A percentile compares a stretch with the other conserved stretches of the same genome.
These are phyloP conservation scores for Epichloe elymi DNA, from an alignment of 2,329 filamentous ascomycete species.

Conservation along the genomic window DNA sequence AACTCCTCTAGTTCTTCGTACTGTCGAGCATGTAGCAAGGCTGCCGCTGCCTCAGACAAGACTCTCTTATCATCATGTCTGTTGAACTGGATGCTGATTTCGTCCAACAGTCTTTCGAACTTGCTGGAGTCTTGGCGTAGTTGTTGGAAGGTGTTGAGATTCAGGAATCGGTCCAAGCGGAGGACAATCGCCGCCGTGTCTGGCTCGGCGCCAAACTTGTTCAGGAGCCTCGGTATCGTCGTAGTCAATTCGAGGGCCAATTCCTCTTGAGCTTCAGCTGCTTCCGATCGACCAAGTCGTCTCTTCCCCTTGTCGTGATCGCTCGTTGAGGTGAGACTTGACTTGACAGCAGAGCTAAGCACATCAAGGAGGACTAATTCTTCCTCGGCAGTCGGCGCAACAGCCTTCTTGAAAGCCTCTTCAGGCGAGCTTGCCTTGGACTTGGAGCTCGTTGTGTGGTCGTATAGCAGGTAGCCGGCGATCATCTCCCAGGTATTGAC, in stretches of 20 bases:
- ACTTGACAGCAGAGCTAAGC: constrained; percentile 68
- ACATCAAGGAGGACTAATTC: constrained; percentile 81
- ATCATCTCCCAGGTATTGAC: constrained; percentile 79
- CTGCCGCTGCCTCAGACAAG: constrained; percentile 67
- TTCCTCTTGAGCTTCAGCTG: constrained; percentile 61
- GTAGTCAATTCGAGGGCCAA: constrained; percentile 65
- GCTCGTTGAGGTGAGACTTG: constrained; percentile 51
- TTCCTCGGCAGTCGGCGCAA: constrained; percentile 62
- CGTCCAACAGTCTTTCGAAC: constrained; percentile 71
- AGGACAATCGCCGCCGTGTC: constrained; percentile 77
- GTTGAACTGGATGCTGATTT: constrained; percentile 87
- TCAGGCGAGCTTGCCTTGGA: constrained; percentile 42
- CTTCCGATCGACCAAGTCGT: constrained; percentile 46
- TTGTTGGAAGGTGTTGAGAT: constrained; percentile 78
- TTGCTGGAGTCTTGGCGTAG: constrained; percentile 73
- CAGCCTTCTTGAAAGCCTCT: constrained; percentile 53
- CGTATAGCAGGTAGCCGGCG: constrained; percentile 81
- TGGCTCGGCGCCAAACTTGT: constrained; percentile 84
- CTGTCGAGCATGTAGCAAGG: constrained; percentile 71
- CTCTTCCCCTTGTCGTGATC: constrained; percentile 51
- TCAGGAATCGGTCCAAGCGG: constrained; percentile 72
- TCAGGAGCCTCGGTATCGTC: constrained; percentile 73
- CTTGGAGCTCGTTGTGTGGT: constrained; percentile 59
- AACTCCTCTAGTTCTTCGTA: constrained; percentile 83
- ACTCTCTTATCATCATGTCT: constrained; percentile 83